Evolutionary conservation across 257 asterid species (phyloP).

Genomic region (Ocimum tenuiflorum): DNA sequence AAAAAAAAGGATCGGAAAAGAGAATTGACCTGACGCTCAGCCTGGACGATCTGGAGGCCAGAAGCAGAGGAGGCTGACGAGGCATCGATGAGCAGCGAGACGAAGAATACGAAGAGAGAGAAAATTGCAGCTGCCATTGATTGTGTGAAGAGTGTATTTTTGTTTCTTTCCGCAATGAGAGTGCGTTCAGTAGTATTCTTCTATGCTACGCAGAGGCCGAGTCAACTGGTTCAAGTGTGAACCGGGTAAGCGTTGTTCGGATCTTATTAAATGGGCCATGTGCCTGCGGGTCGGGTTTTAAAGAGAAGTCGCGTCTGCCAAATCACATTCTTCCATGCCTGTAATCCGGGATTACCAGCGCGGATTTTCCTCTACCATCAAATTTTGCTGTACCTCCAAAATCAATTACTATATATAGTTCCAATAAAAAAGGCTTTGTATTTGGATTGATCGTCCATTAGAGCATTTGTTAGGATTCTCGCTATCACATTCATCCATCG

Average conservation of each 20-base stretch:
- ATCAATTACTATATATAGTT: background rate
- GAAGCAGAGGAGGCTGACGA: conserved; percentile 30
- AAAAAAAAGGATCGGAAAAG: background rate
- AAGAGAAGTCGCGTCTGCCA: too few species aligned
- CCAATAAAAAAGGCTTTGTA: background rate
- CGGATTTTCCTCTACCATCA: background rate
- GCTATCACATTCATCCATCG: too few species aligned
- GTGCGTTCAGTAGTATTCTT: conserved; percentile 12
- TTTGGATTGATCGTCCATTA: background rate
- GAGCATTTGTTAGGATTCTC: background rate
- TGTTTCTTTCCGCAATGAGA: conserved; percentile 1
- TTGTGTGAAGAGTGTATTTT: conserved; percentile 3
- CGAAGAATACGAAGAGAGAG: conserved; percentile 24
- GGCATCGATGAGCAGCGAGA: conserved; percentile 22
- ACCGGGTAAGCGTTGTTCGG: conserved; percentile 15
- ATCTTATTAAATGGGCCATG: conserved; percentile 2
- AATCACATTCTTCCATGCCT: too few species aligned
- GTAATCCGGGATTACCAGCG: background rate
- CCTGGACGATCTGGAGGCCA: conserved; percentile 70
- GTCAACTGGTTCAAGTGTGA: conserved; percentile 21
- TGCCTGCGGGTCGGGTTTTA: background rate
- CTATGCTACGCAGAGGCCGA: conserved; percentile 15
- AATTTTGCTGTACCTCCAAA: too few species aligned
- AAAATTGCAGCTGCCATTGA: conserved; percentile 45
- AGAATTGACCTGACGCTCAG: conserved; percentile 71